These are phyloP conservation scores for Crepidotus variabilis DNA, from an alignment of 768 basidiomycete species.

Conservation along the genomic window DNA sequence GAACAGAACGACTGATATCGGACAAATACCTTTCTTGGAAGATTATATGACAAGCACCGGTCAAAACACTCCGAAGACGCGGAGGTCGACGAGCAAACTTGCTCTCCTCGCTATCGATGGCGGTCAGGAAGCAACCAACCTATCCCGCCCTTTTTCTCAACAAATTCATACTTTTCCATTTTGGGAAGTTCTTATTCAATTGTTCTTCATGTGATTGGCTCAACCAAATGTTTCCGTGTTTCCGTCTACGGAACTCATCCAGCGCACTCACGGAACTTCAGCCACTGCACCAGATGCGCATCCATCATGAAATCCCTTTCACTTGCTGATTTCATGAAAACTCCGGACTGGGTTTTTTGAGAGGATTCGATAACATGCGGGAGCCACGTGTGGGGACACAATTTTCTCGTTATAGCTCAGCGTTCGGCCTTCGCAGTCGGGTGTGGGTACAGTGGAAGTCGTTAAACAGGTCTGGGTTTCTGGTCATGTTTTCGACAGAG, in stretches of 20 bases:
- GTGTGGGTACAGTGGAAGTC: not conserved
- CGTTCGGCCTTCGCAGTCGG: not conserved
- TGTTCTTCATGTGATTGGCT: slow-evolving; percentile 3
- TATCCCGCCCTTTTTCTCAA: not conserved
- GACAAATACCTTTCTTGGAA: not conserved
- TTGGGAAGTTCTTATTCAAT: slow-evolving; percentile 1
- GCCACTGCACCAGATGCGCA: not conserved
- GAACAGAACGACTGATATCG: slow-evolving; percentile 3
- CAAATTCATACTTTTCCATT: not conserved
- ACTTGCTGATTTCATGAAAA: not conserved
- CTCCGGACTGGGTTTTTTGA: not conserved
- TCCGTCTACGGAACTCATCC: not conserved
- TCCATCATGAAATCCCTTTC: not conserved
- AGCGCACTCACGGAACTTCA: not conserved
- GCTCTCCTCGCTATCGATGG: not conserved
- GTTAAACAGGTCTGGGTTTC: not conserved
- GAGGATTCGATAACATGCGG: not conserved
- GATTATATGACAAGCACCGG: not conserved
- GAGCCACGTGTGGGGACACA: not conserved
- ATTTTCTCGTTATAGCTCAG: not conserved
- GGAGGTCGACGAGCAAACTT: not conserved
- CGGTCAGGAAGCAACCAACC: not conserved
- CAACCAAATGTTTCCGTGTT: not conserved
- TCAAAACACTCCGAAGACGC: not conserved
- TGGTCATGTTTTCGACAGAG: not conserved